Conservation (phyloP, 164 flowering plant species). For the Nelumbo lutea region DNA sequence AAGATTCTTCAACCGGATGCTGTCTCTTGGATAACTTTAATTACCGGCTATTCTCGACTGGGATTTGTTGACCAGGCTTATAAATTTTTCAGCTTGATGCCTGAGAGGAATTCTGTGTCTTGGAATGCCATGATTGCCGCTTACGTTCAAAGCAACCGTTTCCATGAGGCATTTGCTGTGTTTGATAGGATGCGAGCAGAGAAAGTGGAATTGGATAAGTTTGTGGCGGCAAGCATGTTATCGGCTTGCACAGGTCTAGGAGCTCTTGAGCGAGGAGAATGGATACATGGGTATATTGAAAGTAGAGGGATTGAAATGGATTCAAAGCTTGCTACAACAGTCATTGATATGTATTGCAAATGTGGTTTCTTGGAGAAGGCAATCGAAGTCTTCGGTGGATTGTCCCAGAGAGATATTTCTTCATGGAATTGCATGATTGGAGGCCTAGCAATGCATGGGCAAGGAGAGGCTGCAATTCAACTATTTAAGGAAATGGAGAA, state of each 20-base stretch:
- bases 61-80: constrained; percentile 1
- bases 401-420: background rate
- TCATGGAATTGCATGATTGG: background rate
- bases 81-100: background rate
- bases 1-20: background rate
- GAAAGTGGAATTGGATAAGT: background rate
- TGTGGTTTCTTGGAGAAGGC: constrained; percentile 1
- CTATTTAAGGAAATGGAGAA: background rate
- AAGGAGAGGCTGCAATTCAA: background rate
- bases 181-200: background rate
- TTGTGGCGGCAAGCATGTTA: background rate
- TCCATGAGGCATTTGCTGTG: background rate
- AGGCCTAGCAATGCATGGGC: constrained; percentile 1
- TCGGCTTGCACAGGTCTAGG: background rate
- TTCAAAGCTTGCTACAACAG: background rate
- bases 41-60: background rate
- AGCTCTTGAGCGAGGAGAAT: background rate
- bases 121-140: background rate
- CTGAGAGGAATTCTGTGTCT: background rate
- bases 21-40: background rate
- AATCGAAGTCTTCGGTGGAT: background rate
- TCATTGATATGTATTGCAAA: background rate
- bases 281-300: background rate
- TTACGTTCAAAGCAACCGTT: background rate
- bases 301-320: background rate